Evolutionary conservation across 2,329 filamentous ascomycete genomes (phyloP), one percentile per base, ranked within the genome.

Genomic region (Sporothrix pseudoabietina): DNA sequence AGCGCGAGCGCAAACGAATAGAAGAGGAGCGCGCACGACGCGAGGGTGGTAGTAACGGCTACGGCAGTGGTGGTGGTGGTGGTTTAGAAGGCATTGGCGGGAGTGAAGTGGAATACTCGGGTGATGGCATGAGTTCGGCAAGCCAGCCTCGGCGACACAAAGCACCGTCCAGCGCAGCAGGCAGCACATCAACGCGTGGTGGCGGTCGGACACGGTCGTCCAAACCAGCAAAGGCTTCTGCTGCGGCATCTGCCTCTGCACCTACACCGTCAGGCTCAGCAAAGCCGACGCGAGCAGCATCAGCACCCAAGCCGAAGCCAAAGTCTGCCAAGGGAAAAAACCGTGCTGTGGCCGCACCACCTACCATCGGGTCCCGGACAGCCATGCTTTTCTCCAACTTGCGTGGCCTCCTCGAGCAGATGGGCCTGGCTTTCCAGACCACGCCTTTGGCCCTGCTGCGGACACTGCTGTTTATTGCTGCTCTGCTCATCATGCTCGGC

Each of bases 401-500:
- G 65, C 82, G 84, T 44, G 81, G 80, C 41, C 76, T 88, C 22
- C 80, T 91, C 26, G 85, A 87, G 75, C 84, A 84, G 74, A 80
- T 89, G 74, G 84, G 84, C 3, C 78, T 78, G 39, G 84, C 84
- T 0, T 82, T 90, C 44, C 85, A 84, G 78, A 82, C 85, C n/a
- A 89, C 89, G 74, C 89, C 89, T 0, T 82, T 85, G 77, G 74
- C 88, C 49, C 79, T 91, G 71, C 80, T 89, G 77, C 85, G 88
- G 74, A 89, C 93, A 4, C 77, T 98, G 69, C 87, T 94, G 19
- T 97, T 98, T 79, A 81, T 98, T 32, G 82, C 94, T 52, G 92
- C 93, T 2, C 86, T 99, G 75, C 79, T 97, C 41, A 82, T 95
- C 75, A 88, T 96, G 76, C 84, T 98, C 74, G 91, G 92, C 73